Conservation (phyloP, 2,329 filamentous ascomycete genomes). For the Juglanconis sp. region DNA sequence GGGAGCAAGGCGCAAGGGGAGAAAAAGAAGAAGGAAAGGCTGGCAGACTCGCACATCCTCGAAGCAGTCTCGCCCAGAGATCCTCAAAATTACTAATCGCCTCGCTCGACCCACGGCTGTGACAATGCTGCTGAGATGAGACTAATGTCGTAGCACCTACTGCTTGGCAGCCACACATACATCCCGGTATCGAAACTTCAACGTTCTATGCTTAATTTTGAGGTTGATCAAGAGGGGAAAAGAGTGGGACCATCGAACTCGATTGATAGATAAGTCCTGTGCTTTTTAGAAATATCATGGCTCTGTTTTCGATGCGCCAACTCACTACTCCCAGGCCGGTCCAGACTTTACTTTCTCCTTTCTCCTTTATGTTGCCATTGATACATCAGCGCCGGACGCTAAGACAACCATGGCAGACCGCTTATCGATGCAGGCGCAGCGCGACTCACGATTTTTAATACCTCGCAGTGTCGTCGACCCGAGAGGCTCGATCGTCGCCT, state of each 20-base stretch:
- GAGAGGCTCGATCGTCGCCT: not conserved
- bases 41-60: too few relatives aligned
- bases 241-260: not conserved
- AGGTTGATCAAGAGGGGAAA: not conserved
- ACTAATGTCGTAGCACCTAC: constrained; percentile 1
- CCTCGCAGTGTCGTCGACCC: constrained; percentile 3
- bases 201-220: not conserved
- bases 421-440: not conserved
- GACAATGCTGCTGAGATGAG: constrained; percentile 24
- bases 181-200: not conserved
- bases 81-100: constrained; percentile 5
- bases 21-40: too few relatives aligned
- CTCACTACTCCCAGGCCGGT: not conserved
- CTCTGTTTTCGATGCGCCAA: not conserved
- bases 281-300: not conserved
- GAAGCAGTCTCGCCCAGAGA: too few relatives aligned
- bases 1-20: too few relatives aligned
- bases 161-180: not conserved
- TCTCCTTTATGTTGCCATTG: not conserved
- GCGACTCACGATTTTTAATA: not conserved
- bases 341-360: not conserved
- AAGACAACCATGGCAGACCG: not conserved
- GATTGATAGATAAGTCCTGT: not conserved
- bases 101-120: not conserved
- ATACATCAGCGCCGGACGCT: not conserved